Percentiles rank a stretch among this genome's conserved stretches.
Evolutionary conservation across 75 land plant species (phyloP).

Genomic region (Cunninghamia lanceolata): DNA sequence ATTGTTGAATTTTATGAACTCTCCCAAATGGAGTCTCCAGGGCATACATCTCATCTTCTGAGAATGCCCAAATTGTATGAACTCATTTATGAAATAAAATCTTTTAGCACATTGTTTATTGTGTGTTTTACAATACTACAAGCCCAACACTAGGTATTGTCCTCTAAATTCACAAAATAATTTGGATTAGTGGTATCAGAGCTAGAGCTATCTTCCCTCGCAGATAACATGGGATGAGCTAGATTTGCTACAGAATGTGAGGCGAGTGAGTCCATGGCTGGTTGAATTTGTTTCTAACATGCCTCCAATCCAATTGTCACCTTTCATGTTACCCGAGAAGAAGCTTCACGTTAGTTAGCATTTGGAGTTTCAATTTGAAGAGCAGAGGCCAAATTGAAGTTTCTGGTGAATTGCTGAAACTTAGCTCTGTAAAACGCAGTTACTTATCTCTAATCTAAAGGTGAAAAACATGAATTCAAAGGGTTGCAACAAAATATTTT

Average conservation of each 20-base stretch:
- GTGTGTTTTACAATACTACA: too few species aligned
- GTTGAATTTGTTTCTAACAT: constrained; percentile 84
- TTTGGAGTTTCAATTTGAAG: constrained; percentile 38
- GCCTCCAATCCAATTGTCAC: constrained; percentile 56
- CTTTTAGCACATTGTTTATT: too few species aligned
- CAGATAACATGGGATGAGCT: constrained; percentile 99
- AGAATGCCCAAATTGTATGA: too few species aligned
- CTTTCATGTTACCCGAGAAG: constrained; percentile 62
- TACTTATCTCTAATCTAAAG: too few species aligned
- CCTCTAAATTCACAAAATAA: too few species aligned
- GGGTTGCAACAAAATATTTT: neutral
- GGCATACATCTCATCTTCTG: too few species aligned
- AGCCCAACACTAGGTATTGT: too few species aligned
- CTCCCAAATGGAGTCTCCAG: too few species aligned
- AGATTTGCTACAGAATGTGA: constrained; percentile 86
- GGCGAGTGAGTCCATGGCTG: constrained; percentile 90
- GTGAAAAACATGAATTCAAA: neutral
- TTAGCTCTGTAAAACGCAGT: neutral
- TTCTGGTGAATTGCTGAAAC: neutral
- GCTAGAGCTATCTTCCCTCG: too few species aligned
- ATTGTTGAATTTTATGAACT: too few species aligned
- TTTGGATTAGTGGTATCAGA: too few species aligned
- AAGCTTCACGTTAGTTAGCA: constrained; percentile 43
- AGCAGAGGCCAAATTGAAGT: neutral
- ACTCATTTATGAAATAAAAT: too few species aligned